Conservation (phyloP, 768 basidiomycete species). For the Dacryopinax primogenitus region DNA sequence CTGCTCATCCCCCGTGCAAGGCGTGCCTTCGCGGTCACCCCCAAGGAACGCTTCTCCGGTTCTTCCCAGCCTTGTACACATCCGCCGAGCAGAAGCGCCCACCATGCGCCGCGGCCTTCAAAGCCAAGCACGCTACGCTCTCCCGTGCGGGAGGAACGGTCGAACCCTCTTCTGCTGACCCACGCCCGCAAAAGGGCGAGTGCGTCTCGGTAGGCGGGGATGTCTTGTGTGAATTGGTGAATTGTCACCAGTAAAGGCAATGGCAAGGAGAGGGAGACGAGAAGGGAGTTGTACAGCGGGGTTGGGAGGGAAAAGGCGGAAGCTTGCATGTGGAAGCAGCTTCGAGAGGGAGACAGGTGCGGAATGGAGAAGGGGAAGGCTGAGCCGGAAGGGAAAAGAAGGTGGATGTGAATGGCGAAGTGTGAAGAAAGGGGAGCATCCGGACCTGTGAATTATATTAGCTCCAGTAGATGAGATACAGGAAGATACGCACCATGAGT, state of each 20-base stretch:
- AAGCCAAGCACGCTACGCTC: constrained; percentile 39
- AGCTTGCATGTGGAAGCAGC: constrained; percentile 9
- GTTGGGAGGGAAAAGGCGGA: constrained; percentile 36
- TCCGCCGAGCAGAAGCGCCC: constrained; percentile 49
- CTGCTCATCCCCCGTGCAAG: constrained; percentile 74
- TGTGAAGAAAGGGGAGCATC: constrained; percentile 38
- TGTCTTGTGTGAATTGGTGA: constrained; percentile 38
- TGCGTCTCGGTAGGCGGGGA: constrained; percentile 57
- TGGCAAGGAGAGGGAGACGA: constrained; percentile 41
- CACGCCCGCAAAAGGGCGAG: constrained; percentile 72
- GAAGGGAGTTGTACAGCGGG: constrained; percentile 65
- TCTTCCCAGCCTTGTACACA: constrained; percentile 57
- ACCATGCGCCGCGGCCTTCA: constrained; percentile 53
- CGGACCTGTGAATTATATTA: constrained; percentile 9
- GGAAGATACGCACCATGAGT: constrained; percentile 33
- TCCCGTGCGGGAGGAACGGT: constrained; percentile 14
- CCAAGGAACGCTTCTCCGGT: constrained; percentile 23
- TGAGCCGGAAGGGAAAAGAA: constrained; percentile 44
- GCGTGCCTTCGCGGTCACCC: constrained; percentile 26
- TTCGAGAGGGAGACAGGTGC: neutral
- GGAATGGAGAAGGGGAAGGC: constrained; percentile 49
- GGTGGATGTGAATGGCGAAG: constrained; percentile 60
- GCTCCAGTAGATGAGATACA: neutral
- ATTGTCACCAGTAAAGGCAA: constrained; percentile 43
- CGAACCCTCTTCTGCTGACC: constrained; percentile 76